A percentile compares a stretch with the other conserved stretches of the same genome.
phyloP scores from a whole-genome alignment of 1,284 basidiomycete species.

The Cryptococcus sp. region DNA sequence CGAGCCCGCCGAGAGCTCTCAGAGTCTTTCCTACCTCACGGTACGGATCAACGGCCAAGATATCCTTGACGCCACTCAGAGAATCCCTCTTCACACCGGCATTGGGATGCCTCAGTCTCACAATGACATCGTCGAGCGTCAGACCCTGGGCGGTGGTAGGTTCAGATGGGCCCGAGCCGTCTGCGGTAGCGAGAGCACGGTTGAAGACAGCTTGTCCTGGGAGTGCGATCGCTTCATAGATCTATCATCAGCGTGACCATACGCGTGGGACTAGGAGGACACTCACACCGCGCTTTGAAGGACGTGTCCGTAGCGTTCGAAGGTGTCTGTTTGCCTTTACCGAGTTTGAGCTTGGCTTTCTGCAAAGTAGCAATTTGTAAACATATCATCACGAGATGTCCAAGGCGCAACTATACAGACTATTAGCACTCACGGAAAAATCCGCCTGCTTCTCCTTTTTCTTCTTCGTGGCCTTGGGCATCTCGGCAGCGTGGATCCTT shows the following conservation, averaged over 20 bases:
- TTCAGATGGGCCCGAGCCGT: conserved; percentile 54
- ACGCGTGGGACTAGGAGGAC: background rate
- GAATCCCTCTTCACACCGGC: conserved; percentile 75
- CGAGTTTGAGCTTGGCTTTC: conserved; percentile 96
- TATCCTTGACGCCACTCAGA: conserved; percentile 75
- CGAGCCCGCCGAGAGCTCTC: conserved; percentile 67
- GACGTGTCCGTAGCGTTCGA: conserved; percentile 91
- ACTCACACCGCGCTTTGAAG: conserved; percentile 85
- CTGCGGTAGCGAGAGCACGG: conserved; percentile 33
- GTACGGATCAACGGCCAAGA: conserved; percentile 67
- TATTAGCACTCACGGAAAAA: conserved; percentile 64
- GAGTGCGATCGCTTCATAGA: conserved; percentile 77
- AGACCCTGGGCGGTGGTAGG: conserved; percentile 77
- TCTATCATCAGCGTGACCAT: conserved; percentile 2
- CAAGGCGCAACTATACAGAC: background rate
- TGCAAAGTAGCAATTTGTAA: conserved; percentile 45
- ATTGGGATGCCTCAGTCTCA: conserved; percentile 82
- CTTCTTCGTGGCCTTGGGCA: conserved; percentile 86
- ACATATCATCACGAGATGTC: too few species aligned
- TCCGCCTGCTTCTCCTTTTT: conserved; percentile 85
- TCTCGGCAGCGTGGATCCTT: conserved; percentile 35
- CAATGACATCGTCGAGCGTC: conserved; percentile 74
- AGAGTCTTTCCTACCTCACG: conserved; percentile 66
- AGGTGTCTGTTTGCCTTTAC: conserved; percentile 83
- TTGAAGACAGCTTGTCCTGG: conserved; percentile 68